These are phyloP conservation scores for Solanum aculeatissimum DNA, from an alignment of 305 asterid genomes.

Conservation along the genomic window DNA sequence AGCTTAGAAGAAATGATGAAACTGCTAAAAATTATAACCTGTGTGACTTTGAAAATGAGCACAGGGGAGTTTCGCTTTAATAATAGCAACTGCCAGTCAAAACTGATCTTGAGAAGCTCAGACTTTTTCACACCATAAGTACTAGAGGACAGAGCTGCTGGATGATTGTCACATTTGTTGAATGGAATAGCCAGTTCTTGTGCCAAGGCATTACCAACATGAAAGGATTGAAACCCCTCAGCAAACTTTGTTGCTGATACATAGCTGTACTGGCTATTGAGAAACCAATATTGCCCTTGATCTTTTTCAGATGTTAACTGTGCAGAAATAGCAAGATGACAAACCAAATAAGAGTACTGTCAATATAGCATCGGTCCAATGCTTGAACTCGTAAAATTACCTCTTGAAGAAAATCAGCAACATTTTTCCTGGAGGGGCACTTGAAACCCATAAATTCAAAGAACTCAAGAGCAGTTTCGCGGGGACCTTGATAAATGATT, in stretches of 20 bases:
- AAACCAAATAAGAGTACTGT: background rate
- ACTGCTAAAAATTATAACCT: constrained; percentile 20
- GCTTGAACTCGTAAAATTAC: constrained; percentile 18
- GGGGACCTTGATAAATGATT: constrained; percentile 74
- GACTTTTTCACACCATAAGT: constrained; percentile 38
- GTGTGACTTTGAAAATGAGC: constrained; percentile 50
- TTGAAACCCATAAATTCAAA: constrained; percentile 53
- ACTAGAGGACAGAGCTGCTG: constrained; percentile 43
- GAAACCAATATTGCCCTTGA: constrained; percentile 70
- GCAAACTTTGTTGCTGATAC: constrained; percentile 47
- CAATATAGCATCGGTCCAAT: background rate
- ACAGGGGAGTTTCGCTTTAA: constrained; percentile 56
- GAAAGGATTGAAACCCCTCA: constrained; percentile 45
- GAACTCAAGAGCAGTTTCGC: constrained; percentile 43
- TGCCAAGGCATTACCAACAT: constrained; percentile 33
- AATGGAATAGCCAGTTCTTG: constrained; percentile 41
- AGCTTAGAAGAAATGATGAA: background rate
- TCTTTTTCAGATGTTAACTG: constrained; percentile 64
- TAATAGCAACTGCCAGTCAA: constrained; percentile 59
- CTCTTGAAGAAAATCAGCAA: constrained; percentile 80
- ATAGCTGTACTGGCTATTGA: constrained; percentile 30
- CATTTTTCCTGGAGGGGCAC: constrained; percentile 64
- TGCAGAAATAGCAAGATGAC: constrained; percentile 3
- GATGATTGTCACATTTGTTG: constrained; percentile 36
- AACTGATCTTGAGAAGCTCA: constrained; percentile 42